Base-by-base conservation (phyloP, 1,284 basidiomycete species). In the Volvariella surrecta region DNA sequence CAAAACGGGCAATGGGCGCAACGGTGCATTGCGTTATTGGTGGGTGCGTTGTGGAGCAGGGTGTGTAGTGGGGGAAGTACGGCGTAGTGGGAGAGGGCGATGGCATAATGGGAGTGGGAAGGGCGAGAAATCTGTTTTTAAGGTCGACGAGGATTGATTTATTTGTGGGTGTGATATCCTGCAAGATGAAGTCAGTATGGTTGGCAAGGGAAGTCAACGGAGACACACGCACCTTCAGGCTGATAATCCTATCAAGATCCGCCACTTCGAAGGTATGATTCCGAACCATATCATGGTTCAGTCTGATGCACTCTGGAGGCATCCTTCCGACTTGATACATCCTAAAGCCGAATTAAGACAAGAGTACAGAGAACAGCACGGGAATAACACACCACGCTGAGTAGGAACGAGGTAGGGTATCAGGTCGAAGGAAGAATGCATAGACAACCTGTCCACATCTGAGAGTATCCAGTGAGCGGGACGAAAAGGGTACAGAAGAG, bases 391-490 rank as follows among this genome's bases (percentile, higher is more conserved):
- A 89, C 89, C 91, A 94, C 37, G 61, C 64, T 18, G 67, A 70
- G 54, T 95, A 95, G 15, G 85, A 87, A 32, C 67, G 65, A 4
- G 88, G 82, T 20, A 95, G 77, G 0, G 89, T 89, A 47, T 93
- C 89, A 6, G 89, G 91, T 19, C 84, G 71, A 22, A 89, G 60
- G 21, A 95, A 69, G 64, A 85, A 91, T 0, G 75, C 82, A 58
- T 90, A 94, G 66, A 94, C 74, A 58, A 96, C 95, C 62, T 96
- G 92, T 7, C 83, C 85, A 55, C 85, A 95, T 15, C 82, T 84
- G 30, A 9, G 15, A 31, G 30, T 15, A 35, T 35, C 4, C 24
- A 28, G 24, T 6, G 6, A 28, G 24, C 6, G 11, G 6, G 11
- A 28, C 6, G 6, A 6, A 28, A 28, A 28, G 11, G 6, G 24